Percentiles rank a stretch among this genome's conserved stretches.
Conservation (phyloP, 1,284 basidiomycete genomes). For the Pseudozyma sp. region DNA sequence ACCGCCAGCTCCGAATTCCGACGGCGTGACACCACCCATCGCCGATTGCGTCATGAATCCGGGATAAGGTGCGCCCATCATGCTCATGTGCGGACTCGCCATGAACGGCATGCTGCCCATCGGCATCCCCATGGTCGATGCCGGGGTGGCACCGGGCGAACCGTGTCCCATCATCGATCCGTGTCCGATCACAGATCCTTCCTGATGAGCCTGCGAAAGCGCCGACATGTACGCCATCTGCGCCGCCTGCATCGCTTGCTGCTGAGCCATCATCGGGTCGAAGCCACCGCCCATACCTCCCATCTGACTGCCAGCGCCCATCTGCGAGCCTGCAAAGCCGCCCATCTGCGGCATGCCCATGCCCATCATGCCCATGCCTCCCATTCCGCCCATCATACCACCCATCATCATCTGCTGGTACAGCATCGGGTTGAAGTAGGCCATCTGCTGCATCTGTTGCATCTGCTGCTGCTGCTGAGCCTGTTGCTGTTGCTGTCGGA, state of each 20-base stretch:
- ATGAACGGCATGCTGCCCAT: conserved; percentile 51
- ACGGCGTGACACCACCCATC: conserved; percentile 19
- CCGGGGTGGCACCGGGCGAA: conserved; percentile 24
- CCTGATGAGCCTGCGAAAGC: conserved; percentile 39
- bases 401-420: conserved; percentile 70
- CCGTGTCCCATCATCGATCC: conserved; percentile 39
- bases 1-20: conserved; percentile 24
- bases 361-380: conserved; percentile 71
- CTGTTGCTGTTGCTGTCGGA: conserved; percentile 88
- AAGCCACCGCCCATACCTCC: conserved; percentile 39
- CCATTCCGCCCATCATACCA: conserved; percentile 55
- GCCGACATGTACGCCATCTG: conserved; percentile 67
- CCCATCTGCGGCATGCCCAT: conserved; percentile 47
- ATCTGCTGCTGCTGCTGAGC: conserved; percentile 77
- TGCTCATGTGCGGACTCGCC: conserved; percentile 53
- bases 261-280: conserved; percentile 58
- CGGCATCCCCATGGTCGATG: conserved; percentile 43
- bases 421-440: conserved; percentile 57
- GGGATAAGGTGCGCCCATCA: conserved; percentile 52
- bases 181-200: conserved; percentile 37
- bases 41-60: conserved; percentile 38
- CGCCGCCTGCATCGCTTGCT: conserved; percentile 64
- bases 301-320: conserved; percentile 46
- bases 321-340: conserved; percentile 48
- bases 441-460: conserved; percentile 78